Evolutionary conservation across 495 filamentous ascomycete species (phyloP).

Genomic region (Aspergillus hancockii): DNA sequence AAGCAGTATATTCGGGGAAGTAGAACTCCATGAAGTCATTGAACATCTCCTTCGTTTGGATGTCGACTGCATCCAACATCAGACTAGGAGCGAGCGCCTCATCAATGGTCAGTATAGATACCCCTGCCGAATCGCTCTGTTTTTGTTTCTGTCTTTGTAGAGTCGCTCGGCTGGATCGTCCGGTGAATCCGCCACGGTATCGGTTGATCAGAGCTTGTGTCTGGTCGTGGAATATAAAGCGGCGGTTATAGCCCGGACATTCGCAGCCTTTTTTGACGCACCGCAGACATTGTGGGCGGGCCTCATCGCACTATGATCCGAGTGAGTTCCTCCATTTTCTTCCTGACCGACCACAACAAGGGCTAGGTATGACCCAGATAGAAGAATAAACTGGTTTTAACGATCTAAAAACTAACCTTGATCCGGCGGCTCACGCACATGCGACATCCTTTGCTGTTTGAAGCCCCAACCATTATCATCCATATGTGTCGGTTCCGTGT

Average conservation of each 20-base stretch:
- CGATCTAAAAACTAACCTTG: slow-evolving; percentile 18
- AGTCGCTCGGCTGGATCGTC: neutral
- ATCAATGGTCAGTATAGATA: neutral
- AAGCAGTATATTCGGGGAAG: slow-evolving; percentile 1
- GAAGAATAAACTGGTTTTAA: too few species aligned
- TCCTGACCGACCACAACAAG: too few species aligned
- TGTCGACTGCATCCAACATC: neutral
- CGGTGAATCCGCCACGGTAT: neutral
- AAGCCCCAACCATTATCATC: slow-evolving; percentile 38
- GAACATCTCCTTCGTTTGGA: slow-evolving; percentile 5
- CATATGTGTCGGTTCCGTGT: neutral
- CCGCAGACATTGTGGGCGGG: slow-evolving; percentile 21
- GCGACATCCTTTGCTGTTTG: slow-evolving; percentile 34
- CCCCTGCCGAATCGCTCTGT: neutral
- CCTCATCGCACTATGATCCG: slow-evolving; percentile 26
- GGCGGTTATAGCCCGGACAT: slow-evolving; percentile 28
- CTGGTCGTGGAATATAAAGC: slow-evolving; percentile 15
- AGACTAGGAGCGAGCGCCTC: slow-evolving; percentile 1
- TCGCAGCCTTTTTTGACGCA: slow-evolving; percentile 22
- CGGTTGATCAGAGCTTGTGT: neutral
- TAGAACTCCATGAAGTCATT: neutral
- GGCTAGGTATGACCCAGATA: too few species aligned
- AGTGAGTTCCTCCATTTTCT: neutral
- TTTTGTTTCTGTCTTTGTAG: neutral
- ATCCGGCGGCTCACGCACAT: slow-evolving; percentile 29